phyloP scores from a whole-genome alignment of 176 grass and related monocot genomes.

The Oryza glumipatula region DNA sequence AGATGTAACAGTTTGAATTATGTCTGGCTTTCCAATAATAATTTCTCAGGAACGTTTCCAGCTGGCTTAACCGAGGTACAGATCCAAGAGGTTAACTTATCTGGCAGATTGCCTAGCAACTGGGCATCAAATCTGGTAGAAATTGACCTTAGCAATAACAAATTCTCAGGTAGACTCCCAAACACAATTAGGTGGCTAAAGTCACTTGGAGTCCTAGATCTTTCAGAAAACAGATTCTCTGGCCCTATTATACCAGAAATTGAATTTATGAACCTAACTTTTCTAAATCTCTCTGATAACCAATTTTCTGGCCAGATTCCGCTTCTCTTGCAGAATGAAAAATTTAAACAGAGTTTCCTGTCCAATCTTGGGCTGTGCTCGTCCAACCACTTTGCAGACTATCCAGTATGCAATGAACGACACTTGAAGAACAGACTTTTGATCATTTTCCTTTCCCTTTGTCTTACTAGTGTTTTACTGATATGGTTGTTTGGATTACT shows the following conservation, averaged over 20 bases:
- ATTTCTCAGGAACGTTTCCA: not conserved
- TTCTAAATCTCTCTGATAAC: conserved; percentile 46
- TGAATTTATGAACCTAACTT: not conserved
- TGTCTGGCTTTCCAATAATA: not conserved
- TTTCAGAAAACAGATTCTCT: conserved; percentile 31
- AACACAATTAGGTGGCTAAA: not conserved
- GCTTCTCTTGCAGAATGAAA: not conserved
- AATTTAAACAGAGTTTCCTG: conserved; percentile 28
- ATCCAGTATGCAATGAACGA: not conserved
- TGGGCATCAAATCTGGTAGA: not conserved
- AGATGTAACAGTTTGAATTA: not conserved
- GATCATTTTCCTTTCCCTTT: not conserved
- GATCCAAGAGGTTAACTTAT: not conserved
- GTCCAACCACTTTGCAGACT: not conserved
- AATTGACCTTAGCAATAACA: conserved; percentile 47
- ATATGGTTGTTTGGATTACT: not conserved
- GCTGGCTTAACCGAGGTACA: not conserved
- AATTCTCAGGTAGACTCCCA: conserved; percentile 35
- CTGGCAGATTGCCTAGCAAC: not conserved
- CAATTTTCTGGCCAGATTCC: conserved; percentile 46
- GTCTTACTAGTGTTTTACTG: not conserved
- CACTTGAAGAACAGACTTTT: too few species aligned
- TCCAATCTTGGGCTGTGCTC: conserved; percentile 42
- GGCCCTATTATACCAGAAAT: conserved; percentile 30
- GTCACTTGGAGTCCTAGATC: not conserved